Conservation (phyloP, 2,329 filamentous ascomycete species). For the Xylariomycetidae sp. region DNA sequence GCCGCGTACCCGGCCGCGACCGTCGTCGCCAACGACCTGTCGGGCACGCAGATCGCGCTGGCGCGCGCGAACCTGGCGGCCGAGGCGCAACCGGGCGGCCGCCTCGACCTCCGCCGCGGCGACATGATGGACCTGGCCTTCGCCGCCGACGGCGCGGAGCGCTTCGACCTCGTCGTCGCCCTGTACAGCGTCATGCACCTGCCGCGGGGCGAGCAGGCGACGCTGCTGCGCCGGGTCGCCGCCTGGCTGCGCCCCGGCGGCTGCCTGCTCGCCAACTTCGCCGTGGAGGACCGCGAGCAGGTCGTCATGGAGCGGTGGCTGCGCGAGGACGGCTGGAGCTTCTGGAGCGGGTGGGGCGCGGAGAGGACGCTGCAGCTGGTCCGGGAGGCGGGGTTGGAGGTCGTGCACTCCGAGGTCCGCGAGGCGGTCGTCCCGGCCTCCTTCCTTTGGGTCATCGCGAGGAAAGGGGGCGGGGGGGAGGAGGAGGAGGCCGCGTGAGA, state of each 20-base stretch:
- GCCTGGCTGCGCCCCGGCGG: conserved; percentile 48
- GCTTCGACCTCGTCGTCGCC: conserved; percentile 42
- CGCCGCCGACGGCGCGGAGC: conserved; percentile 7
- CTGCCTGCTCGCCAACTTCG: conserved; percentile 42
- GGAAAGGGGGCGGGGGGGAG: too few species aligned
- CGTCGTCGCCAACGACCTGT: conserved; percentile 37
- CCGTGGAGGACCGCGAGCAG: conserved; percentile 22
- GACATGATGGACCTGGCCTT: conserved; percentile 35
- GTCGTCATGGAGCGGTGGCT: conserved; percentile 32
- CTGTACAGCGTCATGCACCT: conserved; percentile 53
- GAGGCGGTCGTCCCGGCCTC: conserved; percentile 25
- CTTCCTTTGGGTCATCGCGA: conserved; percentile 37
- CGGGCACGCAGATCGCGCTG: conserved; percentile 30
- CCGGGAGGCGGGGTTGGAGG: conserved; percentile 26
- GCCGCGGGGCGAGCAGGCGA: conserved; percentile 41
- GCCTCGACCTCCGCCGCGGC: conserved; percentile 22
- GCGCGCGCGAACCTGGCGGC: conserved; percentile 21
- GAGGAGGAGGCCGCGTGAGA: too few species aligned
- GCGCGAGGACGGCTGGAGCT: conserved; percentile 34
- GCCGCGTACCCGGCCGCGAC: conserved; percentile 11
- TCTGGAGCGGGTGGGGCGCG: conserved; percentile 35
- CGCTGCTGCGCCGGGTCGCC: conserved; percentile 36
- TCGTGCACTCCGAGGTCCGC: conserved; percentile 25
- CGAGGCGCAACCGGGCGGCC: conserved; percentile 2
- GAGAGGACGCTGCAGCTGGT: conserved; percentile 27